Conservation (phyloP, 1,284 basidiomycete genomes). For the Ganoderma resinaceum region DNA sequence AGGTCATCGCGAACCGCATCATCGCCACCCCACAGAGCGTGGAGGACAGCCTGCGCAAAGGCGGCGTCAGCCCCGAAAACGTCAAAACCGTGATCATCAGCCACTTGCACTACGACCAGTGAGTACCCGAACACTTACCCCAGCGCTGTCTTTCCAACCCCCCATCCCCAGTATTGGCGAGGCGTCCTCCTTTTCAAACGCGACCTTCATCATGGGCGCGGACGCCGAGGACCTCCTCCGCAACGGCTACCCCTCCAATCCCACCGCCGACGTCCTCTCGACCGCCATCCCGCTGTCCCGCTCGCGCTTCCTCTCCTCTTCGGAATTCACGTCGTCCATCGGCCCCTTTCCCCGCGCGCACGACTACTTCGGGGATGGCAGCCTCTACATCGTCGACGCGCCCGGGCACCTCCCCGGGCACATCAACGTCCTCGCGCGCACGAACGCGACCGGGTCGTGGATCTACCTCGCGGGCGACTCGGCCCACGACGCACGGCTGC, state of each 20-base stretch:
- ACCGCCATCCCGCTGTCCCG: slow-evolving; percentile 52
- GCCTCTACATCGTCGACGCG: slow-evolving; percentile 60
- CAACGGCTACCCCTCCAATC: slow-evolving; percentile 51
- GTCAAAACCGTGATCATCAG: slow-evolving; percentile 56
- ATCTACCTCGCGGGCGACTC: slow-evolving; percentile 62
- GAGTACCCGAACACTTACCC: background rate
- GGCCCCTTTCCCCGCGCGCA: slow-evolving; percentile 58
- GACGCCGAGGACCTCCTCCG: slow-evolving; percentile 44
- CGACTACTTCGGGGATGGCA: slow-evolving; percentile 64
- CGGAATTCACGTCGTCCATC: slow-evolving; percentile 42
- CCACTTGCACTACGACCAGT: slow-evolving; percentile 54
- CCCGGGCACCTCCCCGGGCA: slow-evolving; percentile 61
- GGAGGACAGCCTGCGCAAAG: slow-evolving; percentile 54
- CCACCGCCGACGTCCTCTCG: slow-evolving; percentile 42
- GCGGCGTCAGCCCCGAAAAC: slow-evolving; percentile 49
- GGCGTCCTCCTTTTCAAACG: slow-evolving; percentile 49
- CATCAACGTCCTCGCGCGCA: slow-evolving; percentile 61
- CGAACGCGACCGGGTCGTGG: slow-evolving; percentile 60
- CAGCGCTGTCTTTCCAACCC: background rate
- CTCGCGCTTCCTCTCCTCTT: slow-evolving; percentile 48
- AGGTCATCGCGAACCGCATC: slow-evolving; percentile 19
- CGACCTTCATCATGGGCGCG: slow-evolving; percentile 53
- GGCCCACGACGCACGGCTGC: slow-evolving; percentile 58
- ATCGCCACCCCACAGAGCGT: slow-evolving; percentile 50
- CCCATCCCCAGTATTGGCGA: slow-evolving; percentile 47